A percentile compares a stretch with the other conserved stretches of the same genome.
Conservation (phyloP, 192 early-diverging fungal genomes). For the Polychytrium aggregatum region DNA sequence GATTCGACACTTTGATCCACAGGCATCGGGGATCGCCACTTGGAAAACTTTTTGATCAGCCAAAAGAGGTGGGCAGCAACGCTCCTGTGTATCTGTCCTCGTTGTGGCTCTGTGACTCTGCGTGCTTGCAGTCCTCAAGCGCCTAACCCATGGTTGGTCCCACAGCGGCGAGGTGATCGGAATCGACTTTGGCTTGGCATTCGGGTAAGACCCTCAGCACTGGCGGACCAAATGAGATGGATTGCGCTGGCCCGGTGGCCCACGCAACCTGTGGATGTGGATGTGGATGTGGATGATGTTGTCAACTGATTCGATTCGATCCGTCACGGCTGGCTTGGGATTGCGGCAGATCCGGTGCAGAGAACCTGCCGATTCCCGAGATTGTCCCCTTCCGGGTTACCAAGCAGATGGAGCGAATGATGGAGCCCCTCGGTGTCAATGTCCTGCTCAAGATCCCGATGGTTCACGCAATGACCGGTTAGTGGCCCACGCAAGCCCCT, state of each 20-base stretch:
- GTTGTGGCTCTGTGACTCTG: too few species aligned
- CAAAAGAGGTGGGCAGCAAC: slow-evolving; percentile 27
- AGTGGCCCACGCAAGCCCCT: slow-evolving; percentile 1
- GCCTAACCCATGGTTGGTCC: too few species aligned
- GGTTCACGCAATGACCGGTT: slow-evolving; percentile 54
- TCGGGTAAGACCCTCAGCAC: slow-evolving; percentile 39
- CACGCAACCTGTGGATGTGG: too few species aligned
- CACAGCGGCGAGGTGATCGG: slow-evolving; percentile 50
- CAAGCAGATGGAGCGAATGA: slow-evolving; percentile 45
- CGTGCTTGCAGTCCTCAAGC: too few species aligned
- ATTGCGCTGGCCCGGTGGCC: too few species aligned
- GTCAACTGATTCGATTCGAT: too few species aligned
- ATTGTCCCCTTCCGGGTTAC: slow-evolving; percentile 68
- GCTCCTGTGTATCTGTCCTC: too few species aligned
- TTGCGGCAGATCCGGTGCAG: slow-evolving; percentile 46
- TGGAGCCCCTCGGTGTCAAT: slow-evolving; percentile 55
- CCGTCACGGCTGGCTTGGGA: too few species aligned
- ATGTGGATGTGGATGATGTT: too few species aligned
- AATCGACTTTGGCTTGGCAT: slow-evolving; percentile 79
- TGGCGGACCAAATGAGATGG: too few species aligned
- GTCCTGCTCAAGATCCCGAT: slow-evolving; percentile 57
- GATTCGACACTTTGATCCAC: too few species aligned
- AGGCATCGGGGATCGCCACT: slow-evolving; percentile 71
- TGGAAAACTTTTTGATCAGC: slow-evolving; percentile 68
- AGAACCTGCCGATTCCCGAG: slow-evolving; percentile 64